A percentile compares a stretch with the other conserved stretches of the same genome.
Conservation (phyloP, 2,329 filamentous ascomycete genomes). For the Huntiella savannae region DNA sequence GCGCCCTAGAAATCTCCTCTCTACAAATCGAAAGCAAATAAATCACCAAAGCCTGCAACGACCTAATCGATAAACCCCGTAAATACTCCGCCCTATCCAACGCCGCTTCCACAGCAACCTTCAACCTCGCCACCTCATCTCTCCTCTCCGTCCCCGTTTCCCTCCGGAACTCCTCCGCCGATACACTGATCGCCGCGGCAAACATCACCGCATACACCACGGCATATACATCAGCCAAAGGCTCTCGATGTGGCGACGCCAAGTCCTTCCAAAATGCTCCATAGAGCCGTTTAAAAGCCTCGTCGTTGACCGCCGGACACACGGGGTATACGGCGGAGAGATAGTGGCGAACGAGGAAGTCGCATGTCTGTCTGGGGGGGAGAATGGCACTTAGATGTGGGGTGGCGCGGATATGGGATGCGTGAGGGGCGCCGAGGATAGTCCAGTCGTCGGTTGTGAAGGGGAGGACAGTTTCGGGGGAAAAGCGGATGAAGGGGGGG, state of each 20-base stretch:
- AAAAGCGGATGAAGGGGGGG: constrained; percentile 42
- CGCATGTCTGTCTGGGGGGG: constrained; percentile 36
- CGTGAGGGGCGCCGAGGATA: neutral
- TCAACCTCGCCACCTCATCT: constrained; percentile 41
- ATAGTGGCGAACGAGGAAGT: constrained; percentile 47
- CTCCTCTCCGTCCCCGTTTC: constrained; percentile 14
- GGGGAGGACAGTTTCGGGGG: constrained; percentile 47
- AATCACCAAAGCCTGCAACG: constrained; percentile 58
- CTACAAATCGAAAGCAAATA: constrained; percentile 59
- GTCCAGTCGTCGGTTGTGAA: constrained; percentile 16
- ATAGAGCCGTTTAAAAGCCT: constrained; percentile 47
- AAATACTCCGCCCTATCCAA: constrained; percentile 52
- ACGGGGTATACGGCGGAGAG: constrained; percentile 49
- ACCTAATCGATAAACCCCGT: constrained; percentile 47
- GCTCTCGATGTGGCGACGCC: constrained; percentile 23
- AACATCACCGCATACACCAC: constrained; percentile 52
- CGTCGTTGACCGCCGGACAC: constrained; percentile 46
- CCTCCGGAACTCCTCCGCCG: constrained; percentile 26
- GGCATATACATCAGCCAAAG: constrained; percentile 44
- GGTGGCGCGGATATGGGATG: constrained; percentile 37
- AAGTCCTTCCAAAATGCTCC: constrained; percentile 35
- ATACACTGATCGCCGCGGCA: constrained; percentile 47
- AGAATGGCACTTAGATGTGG: constrained; percentile 39
- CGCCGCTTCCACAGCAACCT: constrained; percentile 46
- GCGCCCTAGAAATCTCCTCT: constrained; percentile 51